Evolutionary conservation across 495 filamentous ascomycete genomes (phyloP), one percentile per base, ranked within the genome.

Genomic region (Lentithecium fluviatile): DNA sequence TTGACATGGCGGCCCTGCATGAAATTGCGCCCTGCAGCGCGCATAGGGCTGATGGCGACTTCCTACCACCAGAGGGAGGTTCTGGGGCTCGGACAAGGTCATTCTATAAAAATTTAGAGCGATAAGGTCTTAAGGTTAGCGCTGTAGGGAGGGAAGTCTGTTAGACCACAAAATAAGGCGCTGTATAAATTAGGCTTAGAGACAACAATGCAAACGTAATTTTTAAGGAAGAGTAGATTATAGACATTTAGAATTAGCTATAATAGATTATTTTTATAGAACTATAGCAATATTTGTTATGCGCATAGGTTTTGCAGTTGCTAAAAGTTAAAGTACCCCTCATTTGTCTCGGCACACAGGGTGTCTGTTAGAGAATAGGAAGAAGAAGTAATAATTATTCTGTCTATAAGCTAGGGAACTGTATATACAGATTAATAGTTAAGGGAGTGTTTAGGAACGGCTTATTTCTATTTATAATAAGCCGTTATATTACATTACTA

Each of bases 121-220:
- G 36, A 43, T 43, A 53, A 52, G 17, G 29, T 36, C 49, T 60
- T 49, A 24, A 46, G 23, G 40, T 20, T 57, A 43, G 25, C 11
- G 49, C 62, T 60, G 29, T 54, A 49, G 47, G n/a, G 43, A 62
- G 53, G 58, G 43, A 46, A 53, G 40, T 54, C 25, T 53, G 21
- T 60, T 65, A 7, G 21, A 58, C 56, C 34, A 54, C 32, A 62
- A 61, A 52, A 51, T 38, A 53, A 66, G 52, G 50, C 46, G 32
- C 56, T 66, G n/a, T 51, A 42, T 34, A 62, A 50, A 55, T 57
- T 46, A 66, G 52, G 62, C 58, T 19, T 38, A 36, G 55, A 59
- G 50, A 45, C 45, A 40, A 57, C 36, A 38, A 66, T 50, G 54
- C 29, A 23, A 61, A 60, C 37, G 37, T 61, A 60, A 66, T 61